Evolutionary conservation across 306 rosid genomes (phyloP).

Genomic region (Astragalus glycyphyllos): DNA sequence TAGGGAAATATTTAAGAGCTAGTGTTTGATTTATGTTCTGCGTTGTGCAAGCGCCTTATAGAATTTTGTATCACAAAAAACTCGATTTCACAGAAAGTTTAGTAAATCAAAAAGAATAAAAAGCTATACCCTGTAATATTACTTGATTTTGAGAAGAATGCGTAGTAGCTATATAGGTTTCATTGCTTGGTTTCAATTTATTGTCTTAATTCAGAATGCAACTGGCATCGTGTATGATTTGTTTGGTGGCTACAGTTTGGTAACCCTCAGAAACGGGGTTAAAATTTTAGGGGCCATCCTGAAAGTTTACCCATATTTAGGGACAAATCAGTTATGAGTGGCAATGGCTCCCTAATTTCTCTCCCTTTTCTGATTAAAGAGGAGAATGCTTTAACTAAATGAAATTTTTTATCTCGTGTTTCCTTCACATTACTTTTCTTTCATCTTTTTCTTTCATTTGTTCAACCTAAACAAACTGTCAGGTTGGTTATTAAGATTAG

Average conservation of each 20-base stretch:
- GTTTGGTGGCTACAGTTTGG: conserved; percentile 14
- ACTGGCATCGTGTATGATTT: conserved; percentile 20
- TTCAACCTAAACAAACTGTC: no score
- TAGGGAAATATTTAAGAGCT: no score
- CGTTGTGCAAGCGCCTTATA: neutral
- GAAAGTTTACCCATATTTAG: neutral
- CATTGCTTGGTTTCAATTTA: conserved; percentile 5
- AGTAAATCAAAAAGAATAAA: neutral
- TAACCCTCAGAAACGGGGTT: neutral
- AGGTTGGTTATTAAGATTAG: no score
- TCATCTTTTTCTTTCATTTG: conserved; percentile 6
- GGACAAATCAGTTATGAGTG: neutral
- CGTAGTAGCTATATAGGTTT: neutral
- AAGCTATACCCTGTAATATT: neutral
- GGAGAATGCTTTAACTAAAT: no score
- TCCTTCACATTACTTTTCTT: neutral
- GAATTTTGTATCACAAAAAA: neutral
- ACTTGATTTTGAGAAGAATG: conserved; percentile 29
- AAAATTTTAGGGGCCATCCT: neutral
- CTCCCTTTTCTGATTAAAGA: neutral
- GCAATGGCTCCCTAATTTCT: neutral
- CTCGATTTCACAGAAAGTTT: conserved; percentile 8
- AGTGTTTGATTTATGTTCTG: conserved; percentile 12
- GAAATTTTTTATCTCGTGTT: neutral
- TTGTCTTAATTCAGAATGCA: conserved; percentile 20